Conservation (phyloP, 148 eudicot genomes). For the Pouteria glomerata region DNA sequence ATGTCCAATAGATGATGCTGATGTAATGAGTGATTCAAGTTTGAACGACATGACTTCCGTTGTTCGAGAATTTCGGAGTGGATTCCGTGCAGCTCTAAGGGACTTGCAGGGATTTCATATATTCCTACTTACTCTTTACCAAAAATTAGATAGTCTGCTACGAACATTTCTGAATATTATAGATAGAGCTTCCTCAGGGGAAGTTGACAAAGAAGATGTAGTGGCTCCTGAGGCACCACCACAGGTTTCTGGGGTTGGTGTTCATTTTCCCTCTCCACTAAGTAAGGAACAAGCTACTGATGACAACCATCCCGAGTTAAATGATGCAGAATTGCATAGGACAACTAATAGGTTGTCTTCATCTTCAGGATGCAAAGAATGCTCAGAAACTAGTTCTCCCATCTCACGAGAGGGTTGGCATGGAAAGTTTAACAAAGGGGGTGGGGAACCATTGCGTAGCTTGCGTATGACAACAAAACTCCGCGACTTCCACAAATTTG, state of each 20-base stretch:
- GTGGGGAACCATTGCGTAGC: constrained; percentile 68
- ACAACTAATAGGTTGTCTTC: constrained; percentile 41
- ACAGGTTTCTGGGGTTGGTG: constrained; percentile 25
- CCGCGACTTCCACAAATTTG: constrained; percentile 91
- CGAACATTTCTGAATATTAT: constrained; percentile 62
- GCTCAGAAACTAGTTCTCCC: constrained; percentile 57
- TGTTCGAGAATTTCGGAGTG: constrained; percentile 67
- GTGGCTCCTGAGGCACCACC: constrained; percentile 57
- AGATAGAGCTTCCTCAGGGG: constrained; percentile 46
- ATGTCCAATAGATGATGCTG: constrained; percentile 33
- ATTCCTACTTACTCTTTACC: constrained; percentile 86
- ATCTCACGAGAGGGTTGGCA: constrained; percentile 61
- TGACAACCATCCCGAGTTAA: constrained; percentile 43
- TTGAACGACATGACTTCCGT: constrained; percentile 46
- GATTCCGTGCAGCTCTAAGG: constrained; percentile 81
- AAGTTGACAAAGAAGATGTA: constrained; percentile 75
- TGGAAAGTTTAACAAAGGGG: constrained; percentile 62
- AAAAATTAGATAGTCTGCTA: constrained; percentile 71
- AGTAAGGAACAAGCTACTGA: constrained; percentile 41
- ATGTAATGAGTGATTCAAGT: constrained; percentile 19
- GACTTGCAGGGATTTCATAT: constrained; percentile 99
- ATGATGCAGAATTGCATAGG: constrained; percentile 50
- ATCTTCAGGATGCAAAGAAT: constrained; percentile 59
- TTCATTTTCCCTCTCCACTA: constrained; percentile 41
- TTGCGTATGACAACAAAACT: constrained; percentile 85